phyloP scores from a whole-genome alignment of 108 stramenopile genomes.

The Nitzschia sp. region DNA sequence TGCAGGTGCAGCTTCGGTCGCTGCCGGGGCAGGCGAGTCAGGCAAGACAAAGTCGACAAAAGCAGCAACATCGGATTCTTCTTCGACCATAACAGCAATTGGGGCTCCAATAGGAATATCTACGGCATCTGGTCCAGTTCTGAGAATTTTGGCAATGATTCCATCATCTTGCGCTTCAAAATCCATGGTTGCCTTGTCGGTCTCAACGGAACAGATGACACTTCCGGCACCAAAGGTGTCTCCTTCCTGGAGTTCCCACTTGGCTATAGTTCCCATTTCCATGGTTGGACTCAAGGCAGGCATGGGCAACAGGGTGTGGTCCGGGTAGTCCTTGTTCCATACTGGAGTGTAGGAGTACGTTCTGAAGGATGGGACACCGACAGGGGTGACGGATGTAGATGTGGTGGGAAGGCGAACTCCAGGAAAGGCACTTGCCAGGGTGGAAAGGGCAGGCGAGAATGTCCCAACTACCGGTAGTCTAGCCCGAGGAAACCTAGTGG shows the following conservation, averaged over 20 bases:
- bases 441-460: too few relatives aligned
- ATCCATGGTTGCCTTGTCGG: slow-evolving; percentile 98
- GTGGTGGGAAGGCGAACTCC: too few relatives aligned
- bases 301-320: slow-evolving; percentile 68
- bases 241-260: slow-evolving; percentile 86
- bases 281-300: slow-evolving; percentile 98
- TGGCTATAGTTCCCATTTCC: slow-evolving; percentile 86
- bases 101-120: slow-evolving; percentile 90
- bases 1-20: slow-evolving; percentile 10
- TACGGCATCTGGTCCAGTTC: slow-evolving; percentile 57
- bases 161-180: slow-evolving; percentile 98
- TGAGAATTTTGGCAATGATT: slow-evolving; percentile 92
- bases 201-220: slow-evolving; percentile 92
- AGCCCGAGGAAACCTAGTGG: too few relatives aligned
- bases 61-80: slow-evolving; percentile 77
- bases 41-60: slow-evolving; percentile 85
- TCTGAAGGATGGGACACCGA: not conserved
- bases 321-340: slow-evolving; percentile 44
- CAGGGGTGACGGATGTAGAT: too few relatives aligned
- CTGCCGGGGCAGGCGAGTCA: slow-evolving; percentile 24
- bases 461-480: too few relatives aligned
- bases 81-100: slow-evolving; percentile 91
- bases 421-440: too few relatives aligned
- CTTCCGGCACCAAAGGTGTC: slow-evolving; percentile 86
- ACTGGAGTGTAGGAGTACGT: slow-evolving; percentile 4